Percentiles rank a stretch among this genome's conserved stretches.
phyloP scores from a whole-genome alignment of 2,329 filamentous ascomycete species.

The Pseudogymnoascus sp. region DNA sequence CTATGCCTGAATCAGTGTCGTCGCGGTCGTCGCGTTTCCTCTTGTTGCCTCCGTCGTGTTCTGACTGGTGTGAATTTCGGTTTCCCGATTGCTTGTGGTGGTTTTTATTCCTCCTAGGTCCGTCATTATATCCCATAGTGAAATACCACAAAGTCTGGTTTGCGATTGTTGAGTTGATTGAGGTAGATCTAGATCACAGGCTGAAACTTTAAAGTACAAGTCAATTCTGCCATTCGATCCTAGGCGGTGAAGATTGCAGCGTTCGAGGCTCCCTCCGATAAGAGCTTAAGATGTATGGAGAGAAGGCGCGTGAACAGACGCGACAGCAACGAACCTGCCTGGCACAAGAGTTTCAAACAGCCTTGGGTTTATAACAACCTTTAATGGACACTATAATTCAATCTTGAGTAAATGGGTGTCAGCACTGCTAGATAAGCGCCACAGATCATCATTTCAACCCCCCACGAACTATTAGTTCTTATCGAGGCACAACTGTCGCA shows the following conservation, averaged over 20 bases:
- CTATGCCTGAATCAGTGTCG: slow-evolving; percentile 4
- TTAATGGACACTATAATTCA: background rate
- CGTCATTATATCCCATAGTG: slow-evolving; percentile 1
- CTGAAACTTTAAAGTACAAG: slow-evolving; percentile 1
- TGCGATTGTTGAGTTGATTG: background rate
- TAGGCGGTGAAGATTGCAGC: background rate
- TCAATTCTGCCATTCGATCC: background rate
- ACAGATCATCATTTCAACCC: background rate
- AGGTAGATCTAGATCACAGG: background rate
- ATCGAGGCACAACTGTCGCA: background rate
- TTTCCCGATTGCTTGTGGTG: background rate
- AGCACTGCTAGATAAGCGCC: background rate
- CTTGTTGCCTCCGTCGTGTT: slow-evolving; percentile 12
- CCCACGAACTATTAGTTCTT: background rate
- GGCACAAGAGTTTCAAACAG: background rate
- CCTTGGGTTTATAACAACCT: background rate
- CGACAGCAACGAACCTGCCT: background rate
- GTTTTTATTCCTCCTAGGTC: slow-evolving; percentile 7
- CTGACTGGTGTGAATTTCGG: background rate
- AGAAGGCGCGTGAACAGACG: background rate
- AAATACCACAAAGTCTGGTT: background rate
- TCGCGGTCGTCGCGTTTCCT: slow-evolving; percentile 26
- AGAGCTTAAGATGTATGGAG: background rate
- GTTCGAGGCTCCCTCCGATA: background rate
- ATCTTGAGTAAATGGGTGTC: background rate